Conservation (phyloP, 2,329 filamentous ascomycete species). For the Aureobasidium sp. region DNA sequence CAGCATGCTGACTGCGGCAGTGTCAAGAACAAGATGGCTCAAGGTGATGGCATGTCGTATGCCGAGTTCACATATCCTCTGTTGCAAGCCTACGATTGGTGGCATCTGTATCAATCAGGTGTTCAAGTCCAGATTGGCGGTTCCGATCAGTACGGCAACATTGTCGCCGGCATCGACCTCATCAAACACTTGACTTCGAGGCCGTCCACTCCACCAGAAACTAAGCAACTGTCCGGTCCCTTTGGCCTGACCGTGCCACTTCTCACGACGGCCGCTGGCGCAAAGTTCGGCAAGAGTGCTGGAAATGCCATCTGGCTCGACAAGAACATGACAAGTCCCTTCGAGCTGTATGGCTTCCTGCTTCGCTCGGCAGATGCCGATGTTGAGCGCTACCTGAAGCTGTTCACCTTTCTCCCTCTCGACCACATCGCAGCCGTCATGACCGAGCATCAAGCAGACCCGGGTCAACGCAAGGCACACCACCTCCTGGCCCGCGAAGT, state of each 20-base stretch:
- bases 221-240: conserved; percentile 43
- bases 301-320: conserved; percentile 95
- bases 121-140: conserved; percentile 88
- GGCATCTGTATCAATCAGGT: conserved; percentile 67
- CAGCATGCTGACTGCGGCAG: conserved; percentile 30
- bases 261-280: conserved; percentile 74
- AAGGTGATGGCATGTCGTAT: conserved; percentile 86
- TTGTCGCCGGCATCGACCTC: conserved; percentile 79
- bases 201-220: conserved; percentile 40
- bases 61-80: conserved; percentile 90
- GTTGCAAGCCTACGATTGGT: conserved; percentile 95
- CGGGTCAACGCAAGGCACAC: conserved; percentile 69
- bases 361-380: conserved; percentile 74
- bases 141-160: conserved; percentile 94
- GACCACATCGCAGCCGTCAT: conserved; percentile 62
- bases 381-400: conserved; percentile 72
- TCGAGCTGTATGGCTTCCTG: conserved; percentile 87
- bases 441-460: conserved; percentile 58
- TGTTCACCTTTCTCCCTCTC: conserved; percentile 83
- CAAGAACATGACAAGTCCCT: conserved; percentile 67
- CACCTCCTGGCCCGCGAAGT: conserved; percentile 79
- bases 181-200: conserved; percentile 58
- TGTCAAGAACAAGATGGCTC: conserved; percentile 75
- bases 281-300: conserved; percentile 90
- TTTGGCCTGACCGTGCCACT: conserved; percentile 88